Percentiles rank a stretch among this genome's conserved stretches.
phyloP scores from a whole-genome alignment of 192 early-diverging fungal species.

The Backusella psychrophila region DNA sequence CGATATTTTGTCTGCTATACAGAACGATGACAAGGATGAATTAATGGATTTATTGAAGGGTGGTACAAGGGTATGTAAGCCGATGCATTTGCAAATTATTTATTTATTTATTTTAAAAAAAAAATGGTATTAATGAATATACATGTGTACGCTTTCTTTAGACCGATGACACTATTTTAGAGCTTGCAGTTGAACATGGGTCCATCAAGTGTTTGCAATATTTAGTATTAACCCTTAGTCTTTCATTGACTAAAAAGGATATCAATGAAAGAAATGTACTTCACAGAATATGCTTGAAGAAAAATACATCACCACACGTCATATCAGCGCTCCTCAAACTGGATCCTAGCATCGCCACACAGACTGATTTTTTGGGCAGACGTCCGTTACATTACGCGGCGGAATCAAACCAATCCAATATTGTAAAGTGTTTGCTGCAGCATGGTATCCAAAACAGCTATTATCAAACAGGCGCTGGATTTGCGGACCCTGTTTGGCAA shows the following conservation, averaged over 20 bases:
- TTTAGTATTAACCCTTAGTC: constrained; percentile 32
- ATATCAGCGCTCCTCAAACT: constrained; percentile 13
- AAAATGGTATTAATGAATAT: background rate
- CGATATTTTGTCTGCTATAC: constrained; percentile 34
- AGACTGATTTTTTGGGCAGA: constrained; percentile 53
- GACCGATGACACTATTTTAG: constrained; percentile 1
- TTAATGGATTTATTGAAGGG: constrained; percentile 29
- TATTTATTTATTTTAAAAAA: no score
- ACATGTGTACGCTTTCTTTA: background rate
- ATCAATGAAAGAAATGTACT: constrained; percentile 61
- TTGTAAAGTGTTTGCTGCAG: constrained; percentile 41
- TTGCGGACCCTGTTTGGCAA: constrained; percentile 46
- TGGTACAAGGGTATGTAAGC: background rate
- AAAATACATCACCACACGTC: constrained; percentile 32
- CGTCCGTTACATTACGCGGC: constrained; percentile 62
- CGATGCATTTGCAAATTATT: background rate
- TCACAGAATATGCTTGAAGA: constrained; percentile 40
- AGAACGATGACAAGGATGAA: constrained; percentile 33
- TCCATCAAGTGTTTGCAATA: constrained; percentile 38
- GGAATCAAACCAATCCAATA: constrained; percentile 45
- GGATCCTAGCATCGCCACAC: constrained; percentile 24
- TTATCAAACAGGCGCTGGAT: constrained; percentile 23
- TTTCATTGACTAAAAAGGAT: constrained; percentile 38
- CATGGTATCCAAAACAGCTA: constrained; percentile 39
- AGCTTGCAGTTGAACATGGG: constrained; percentile 31